Evolutionary conservation across 345 rosid species (phyloP).

Genomic region (Salix dunnii): DNA sequence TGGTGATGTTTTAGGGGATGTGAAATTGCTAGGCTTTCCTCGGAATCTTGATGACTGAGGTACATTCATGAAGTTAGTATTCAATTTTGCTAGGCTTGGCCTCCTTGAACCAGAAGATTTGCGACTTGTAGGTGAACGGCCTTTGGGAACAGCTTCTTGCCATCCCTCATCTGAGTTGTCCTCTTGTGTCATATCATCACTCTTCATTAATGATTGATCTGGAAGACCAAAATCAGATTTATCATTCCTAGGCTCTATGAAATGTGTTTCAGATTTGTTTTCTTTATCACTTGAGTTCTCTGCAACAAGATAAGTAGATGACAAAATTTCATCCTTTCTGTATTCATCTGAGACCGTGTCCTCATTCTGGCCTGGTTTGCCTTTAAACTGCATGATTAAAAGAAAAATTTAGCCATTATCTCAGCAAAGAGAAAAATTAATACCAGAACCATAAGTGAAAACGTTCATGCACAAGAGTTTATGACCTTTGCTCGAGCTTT

Average conservation of each 20-base stretch:
- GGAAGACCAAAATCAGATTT: constrained; percentile 45
- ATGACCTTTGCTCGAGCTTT: constrained; percentile 88
- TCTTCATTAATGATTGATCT: constrained; percentile 32
- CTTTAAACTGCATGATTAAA: constrained; percentile 56
- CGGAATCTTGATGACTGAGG: constrained; percentile 65
- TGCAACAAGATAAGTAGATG: constrained; percentile 39
- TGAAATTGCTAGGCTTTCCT: constrained; percentile 55
- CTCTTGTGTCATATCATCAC: constrained; percentile 37
- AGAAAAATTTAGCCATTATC: constrained; percentile 11
- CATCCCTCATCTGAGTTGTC: constrained; percentile 90
- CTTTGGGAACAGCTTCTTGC: constrained; percentile 97
- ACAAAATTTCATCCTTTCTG: constrained; percentile 53
- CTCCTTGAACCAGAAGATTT: constrained; percentile 62
- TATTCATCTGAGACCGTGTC: constrained; percentile 55
- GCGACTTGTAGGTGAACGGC: constrained; percentile 70
- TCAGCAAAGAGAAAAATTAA: constrained; percentile 1
- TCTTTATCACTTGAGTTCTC: constrained; percentile 79
- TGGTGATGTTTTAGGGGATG: constrained; percentile 54
- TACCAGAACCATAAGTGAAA: constrained; percentile 1
- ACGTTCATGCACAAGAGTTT: constrained; percentile 8
- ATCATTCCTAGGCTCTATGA: constrained; percentile 45
- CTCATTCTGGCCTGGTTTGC: constrained; percentile 65
- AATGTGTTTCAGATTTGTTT: constrained; percentile 57
- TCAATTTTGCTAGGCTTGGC: constrained; percentile 80
- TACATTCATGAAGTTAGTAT: constrained; percentile 72